Percentiles rank a stretch among this genome's conserved stretches.
phyloP scores from a whole-genome alignment of 225 moss, liverwort and hornwort species.

The Pleurozium schreberi region DNA sequence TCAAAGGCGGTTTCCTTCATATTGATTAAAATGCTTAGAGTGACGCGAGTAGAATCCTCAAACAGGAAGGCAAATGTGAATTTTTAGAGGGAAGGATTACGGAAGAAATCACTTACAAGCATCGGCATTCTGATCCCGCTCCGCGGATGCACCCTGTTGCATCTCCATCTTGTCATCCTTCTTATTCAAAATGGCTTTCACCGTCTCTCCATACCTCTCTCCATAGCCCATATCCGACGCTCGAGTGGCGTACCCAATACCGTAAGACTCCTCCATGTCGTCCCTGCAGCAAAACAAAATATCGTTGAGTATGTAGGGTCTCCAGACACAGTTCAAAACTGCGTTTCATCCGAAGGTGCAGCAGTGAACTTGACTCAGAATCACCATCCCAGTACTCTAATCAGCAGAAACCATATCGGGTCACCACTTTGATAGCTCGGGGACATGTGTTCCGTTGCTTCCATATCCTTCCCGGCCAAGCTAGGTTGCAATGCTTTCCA shows the following conservation, averaged over 20 bases:
- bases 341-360: neutral
- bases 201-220: constrained; percentile 41
- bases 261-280: constrained; percentile 37
- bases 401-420: neutral
- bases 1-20: neutral
- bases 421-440: neutral
- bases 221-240: constrained; percentile 45
- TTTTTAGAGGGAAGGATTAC: neutral
- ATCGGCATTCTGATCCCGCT: constrained; percentile 25
- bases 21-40: neutral
- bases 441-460: neutral
- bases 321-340: neutral
- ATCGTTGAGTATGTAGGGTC: neutral
- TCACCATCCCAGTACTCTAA: neutral
- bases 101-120: constrained; percentile 1
- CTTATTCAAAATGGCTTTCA: constrained; percentile 29
- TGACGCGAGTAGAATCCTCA: neutral
- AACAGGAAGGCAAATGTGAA: neutral
- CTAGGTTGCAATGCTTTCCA: neutral
- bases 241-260: constrained; percentile 33
- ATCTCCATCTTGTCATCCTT: neutral
- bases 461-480: neutral
- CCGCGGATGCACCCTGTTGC: constrained; percentile 17
- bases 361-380: neutral
- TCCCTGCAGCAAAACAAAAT: constrained; percentile 7